phyloP scores from a whole-genome alignment of 495 filamentous ascomycete genomes.

The Massariosphaeria phaeospora region DNA sequence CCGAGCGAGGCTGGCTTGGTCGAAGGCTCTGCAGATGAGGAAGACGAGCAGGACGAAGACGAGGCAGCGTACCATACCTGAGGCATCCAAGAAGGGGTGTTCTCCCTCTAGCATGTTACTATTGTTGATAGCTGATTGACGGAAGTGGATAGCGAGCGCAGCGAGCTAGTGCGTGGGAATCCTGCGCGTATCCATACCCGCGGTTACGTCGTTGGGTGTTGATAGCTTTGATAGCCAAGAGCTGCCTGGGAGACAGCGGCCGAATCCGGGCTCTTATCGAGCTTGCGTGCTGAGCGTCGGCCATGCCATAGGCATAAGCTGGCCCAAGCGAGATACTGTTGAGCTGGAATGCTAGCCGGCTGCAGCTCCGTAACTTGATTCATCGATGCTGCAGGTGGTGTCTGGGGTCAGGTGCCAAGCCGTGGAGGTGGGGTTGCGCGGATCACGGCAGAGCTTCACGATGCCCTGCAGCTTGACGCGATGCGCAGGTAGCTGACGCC shows the following conservation, averaged over 20 bases:
- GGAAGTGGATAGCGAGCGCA: too few species aligned
- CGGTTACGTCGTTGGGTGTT: not conserved
- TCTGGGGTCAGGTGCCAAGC: not conserved
- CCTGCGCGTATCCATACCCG: not conserved
- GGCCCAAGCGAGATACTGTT: slow-evolving; percentile 7
- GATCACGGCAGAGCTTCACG: slow-evolving; percentile 1
- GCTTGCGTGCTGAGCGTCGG: slow-evolving; percentile 8
- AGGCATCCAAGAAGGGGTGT: slow-evolving; percentile 11
- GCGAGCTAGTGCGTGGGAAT: not conserved
- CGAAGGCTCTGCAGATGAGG: slow-evolving; percentile 26
- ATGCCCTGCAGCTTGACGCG: slow-evolving; percentile 8
- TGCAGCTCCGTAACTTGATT: slow-evolving; percentile 9
- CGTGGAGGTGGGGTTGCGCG: not conserved
- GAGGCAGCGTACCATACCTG: slow-evolving; percentile 29
- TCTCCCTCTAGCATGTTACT: slow-evolving; percentile 16
- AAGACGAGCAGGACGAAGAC: slow-evolving; percentile 34
- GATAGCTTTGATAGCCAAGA: not conserved
- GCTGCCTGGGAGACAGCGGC: not conserved
- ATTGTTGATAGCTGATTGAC: slow-evolving; percentile 7
- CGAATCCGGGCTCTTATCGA: slow-evolving; percentile 26
- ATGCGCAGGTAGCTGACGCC: not conserved
- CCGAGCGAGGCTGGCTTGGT: slow-evolving; percentile 35
- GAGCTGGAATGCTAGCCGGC: slow-evolving; percentile 10
- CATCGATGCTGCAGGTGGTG: slow-evolving; percentile 3
- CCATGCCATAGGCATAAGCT: slow-evolving; percentile 3